Base-by-base conservation (phyloP, 331 rosid species). In the Phaseolus coccineus region DNA sequence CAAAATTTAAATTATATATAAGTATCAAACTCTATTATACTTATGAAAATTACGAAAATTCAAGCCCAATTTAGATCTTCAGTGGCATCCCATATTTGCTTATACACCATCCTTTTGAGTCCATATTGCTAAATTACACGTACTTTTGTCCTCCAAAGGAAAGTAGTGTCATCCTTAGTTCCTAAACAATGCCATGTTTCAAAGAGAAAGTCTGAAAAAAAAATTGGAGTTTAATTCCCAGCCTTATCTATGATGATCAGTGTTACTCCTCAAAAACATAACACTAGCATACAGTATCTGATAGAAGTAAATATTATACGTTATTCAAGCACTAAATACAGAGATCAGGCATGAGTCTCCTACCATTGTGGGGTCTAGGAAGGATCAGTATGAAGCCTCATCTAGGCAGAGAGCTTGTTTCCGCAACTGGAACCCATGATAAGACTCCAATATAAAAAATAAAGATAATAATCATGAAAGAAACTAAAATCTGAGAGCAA, bases 351-450 rank as follows among this genome's bases (percentile, higher is more conserved):
- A 61, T 0, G 19, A 69, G 69, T 52, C 70, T 71, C 76, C 68
- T 46, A 42, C 52, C 53, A 8, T 10, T 77, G 42, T 62, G 24
- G 53, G 37, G 69, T 16, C 12, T 22, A 24, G 13, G 14, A 31
- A 71, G 61, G 42, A 27, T 52, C 14, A 30, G 31, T 70, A 16
- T 28, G 35, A 4, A n/a, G 50, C 58, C 58, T 63, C 64, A 70
- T 40, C 47, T 24, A 77, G 8, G 75, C 64, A 5, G 56, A 31
- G 39, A n/a, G 62, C n/a, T 47, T 77, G 31, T 55, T 77, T 73
- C 82, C 24, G 16, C 52, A 72, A 46, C 82, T 71, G 35, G 53
- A 33, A 64, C 70, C 77, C 76, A 44, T 22, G 52, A 63, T 77
- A 25, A 9, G 67, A 46, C 82, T 63, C 67, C 0, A 13, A 24